Evolutionary conservation across 495 filamentous ascomycete genomes (phyloP).

Genomic region (Tuber indicum): DNA sequence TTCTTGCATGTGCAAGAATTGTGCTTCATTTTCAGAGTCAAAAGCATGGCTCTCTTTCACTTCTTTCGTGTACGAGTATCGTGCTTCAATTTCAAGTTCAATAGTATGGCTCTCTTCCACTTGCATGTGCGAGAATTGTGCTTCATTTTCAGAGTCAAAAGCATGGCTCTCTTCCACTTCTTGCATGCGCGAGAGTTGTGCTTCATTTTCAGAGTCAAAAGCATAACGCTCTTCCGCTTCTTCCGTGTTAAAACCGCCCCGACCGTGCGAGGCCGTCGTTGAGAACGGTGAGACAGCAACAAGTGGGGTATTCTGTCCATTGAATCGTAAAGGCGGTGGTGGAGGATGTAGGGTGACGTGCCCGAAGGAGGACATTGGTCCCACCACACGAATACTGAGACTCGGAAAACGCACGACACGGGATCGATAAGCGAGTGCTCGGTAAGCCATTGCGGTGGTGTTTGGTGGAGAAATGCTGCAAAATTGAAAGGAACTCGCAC

Average conservation of each 20-base stretch:
- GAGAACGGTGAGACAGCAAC: not conserved
- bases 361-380: not conserved
- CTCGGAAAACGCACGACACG: not conserved
- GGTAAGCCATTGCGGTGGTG: not conserved
- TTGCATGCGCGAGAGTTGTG: not conserved
- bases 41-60: not conserved
- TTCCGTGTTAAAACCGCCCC: not conserved
- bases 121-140: not conserved
- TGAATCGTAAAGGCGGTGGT: not conserved
- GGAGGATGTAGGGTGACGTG: not conserved
- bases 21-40: not conserved
- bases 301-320: not conserved
- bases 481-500: not conserved
- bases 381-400: not conserved
- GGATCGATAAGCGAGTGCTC: slow-evolving; percentile 2
- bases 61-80: not conserved
- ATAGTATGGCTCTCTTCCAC: not conserved
- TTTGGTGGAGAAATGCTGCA: not conserved
- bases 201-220: not conserved
- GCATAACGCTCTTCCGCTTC: not conserved
- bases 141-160: not conserved
- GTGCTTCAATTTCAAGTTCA: not conserved
- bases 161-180: not conserved
- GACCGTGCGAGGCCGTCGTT: not conserved
- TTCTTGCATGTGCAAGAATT: not conserved